These are phyloP conservation scores for Spathaspora sp. DNA, from an alignment of 805 yeast species.

Conservation along the genomic window DNA sequence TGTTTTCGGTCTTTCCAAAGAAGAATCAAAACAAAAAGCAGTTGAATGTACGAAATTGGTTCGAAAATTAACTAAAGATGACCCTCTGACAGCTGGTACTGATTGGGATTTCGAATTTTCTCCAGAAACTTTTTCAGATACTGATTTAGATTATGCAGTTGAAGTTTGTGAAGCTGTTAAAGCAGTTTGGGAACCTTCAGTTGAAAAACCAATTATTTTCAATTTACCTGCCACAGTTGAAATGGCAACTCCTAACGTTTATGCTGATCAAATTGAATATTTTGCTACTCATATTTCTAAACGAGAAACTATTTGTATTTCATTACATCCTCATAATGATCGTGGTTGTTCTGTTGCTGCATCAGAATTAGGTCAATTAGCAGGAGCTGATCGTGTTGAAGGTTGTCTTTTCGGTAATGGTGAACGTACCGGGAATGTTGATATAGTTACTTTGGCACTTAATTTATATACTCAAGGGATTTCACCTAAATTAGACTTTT, in stretches of 20 bases:
- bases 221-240: slow-evolving; percentile 86
- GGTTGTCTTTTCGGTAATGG: slow-evolving; percentile 86
- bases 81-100: slow-evolving; percentile 48
- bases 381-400: slow-evolving; percentile 86
- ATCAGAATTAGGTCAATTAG: slow-evolving; percentile 75
- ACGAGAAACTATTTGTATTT: slow-evolving; percentile 68
- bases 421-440: slow-evolving; percentile 86
- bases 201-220: slow-evolving; percentile 66
- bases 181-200: slow-evolving; percentile 68
- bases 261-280: slow-evolving; percentile 82
- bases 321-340: slow-evolving; percentile 81
- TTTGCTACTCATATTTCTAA: slow-evolving; percentile 58
- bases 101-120: slow-evolving; percentile 76
- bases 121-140: slow-evolving; percentile 77
- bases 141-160: slow-evolving; percentile 59
- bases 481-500: slow-evolving; percentile 65
- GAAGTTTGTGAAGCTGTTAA: slow-evolving; percentile 73
- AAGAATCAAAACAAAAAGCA: slow-evolving; percentile 58
- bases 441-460: slow-evolving; percentile 71
- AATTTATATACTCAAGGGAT: slow-evolving; percentile 80
- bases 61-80: slow-evolving; percentile 66
- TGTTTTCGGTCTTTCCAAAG: slow-evolving; percentile 61
- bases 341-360: slow-evolving; percentile 91
- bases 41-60: slow-evolving; percentile 61
- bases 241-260: slow-evolving; percentile 75